Evolutionary conservation across 129 eudicot genomes (phyloP).

Genomic region (Oenanthe sinensis): DNA sequence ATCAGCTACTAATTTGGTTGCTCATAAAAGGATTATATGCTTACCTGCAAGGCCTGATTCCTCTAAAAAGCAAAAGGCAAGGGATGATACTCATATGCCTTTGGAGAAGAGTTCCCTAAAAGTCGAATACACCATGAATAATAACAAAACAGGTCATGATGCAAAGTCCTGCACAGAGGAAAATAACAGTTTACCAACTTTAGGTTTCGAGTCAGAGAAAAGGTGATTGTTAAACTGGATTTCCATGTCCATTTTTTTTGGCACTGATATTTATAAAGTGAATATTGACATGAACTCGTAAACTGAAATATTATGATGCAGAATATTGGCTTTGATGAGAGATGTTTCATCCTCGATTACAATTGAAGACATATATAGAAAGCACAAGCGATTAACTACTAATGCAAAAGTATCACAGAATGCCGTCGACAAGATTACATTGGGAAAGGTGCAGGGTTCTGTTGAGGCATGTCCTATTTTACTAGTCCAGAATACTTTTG

Average conservation of each 20-base stretch:
- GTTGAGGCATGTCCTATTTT: conserved; percentile 42
- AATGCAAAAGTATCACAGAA: conserved; percentile 36
- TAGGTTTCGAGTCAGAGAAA: conserved; percentile 32
- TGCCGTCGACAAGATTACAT: conserved; percentile 40
- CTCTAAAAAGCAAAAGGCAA: conserved; percentile 31
- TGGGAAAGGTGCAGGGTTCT: conserved; percentile 70
- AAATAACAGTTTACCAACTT: conserved; percentile 13
- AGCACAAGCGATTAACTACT: conserved; percentile 44
- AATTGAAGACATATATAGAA: conserved; percentile 40
- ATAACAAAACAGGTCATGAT: conserved; percentile 12
- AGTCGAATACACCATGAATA: conserved; percentile 10
- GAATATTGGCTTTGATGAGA: conserved; percentile 50
- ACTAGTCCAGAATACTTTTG: background rate
- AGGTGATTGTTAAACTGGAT: conserved; percentile 31
- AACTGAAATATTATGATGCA: conserved; percentile 27
- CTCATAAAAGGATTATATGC: background rate
- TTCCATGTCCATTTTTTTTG: background rate
- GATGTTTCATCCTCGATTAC: conserved; percentile 61
- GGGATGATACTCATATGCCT: conserved; percentile 14
- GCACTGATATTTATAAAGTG: background rate
- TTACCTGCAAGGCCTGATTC: conserved; percentile 13
- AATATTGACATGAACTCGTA: background rate
- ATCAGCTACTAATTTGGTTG: conserved; percentile 4
- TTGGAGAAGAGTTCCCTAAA: conserved; percentile 23
- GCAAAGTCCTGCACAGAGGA: conserved; percentile 24